Base-by-base conservation (phyloP, 495 filamentous ascomycete genomes). In the Hypomontagnella submonticulosa region DNA sequence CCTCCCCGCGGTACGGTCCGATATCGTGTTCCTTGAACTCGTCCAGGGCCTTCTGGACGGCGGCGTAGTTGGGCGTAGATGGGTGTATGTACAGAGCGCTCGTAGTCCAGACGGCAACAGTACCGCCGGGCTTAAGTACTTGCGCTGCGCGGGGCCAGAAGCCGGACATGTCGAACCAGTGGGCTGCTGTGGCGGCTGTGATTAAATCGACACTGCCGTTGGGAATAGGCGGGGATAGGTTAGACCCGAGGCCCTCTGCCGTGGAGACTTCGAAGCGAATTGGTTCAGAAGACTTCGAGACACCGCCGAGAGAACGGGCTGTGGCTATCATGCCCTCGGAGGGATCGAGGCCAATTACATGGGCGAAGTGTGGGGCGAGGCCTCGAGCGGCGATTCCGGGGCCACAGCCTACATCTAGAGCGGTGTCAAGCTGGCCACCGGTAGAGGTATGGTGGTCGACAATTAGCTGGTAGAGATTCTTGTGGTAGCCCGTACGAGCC, bases 71-170 rank as follows among this genome's bases (percentile, higher is more conserved):
- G 20, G 49, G 49, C 7, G 34, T 40, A 12, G 49, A 52, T n/a
- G 49, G 19, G 37, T 52, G 49, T 2, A 52, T 38, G 10, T 37
- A 12, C n/a, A 16, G 10, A 4, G 34, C 55, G 4, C 37, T 40
- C 1, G 2, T 41, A 5, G 55, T 40, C 55, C 55, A 58, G 7
- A 58, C 6, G 6, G 55, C 55, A 5, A 58, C 55, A n/a, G 43
- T 48, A 13, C 55, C 55, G 34, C 55, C 55, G 12, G 55, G 55
- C 15, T 58, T 58, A 12, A 58, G 43, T 1, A 58, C 55, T 9
- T 49, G 34, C n/a, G 55, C 55, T 13, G 55, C 55, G 4, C 55
- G 44, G 11, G 43, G 43, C 55, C 55, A 58, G 13, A 58, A 58
- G 8, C 34, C 34, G 12, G 34, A 15, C 55, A 58, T 48, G 7